Evolutionary conservation across 768 basidiomycete genomes (phyloP), one percentile per base, ranked within the genome.

Genomic region (Mycena rebaudengoi): DNA sequence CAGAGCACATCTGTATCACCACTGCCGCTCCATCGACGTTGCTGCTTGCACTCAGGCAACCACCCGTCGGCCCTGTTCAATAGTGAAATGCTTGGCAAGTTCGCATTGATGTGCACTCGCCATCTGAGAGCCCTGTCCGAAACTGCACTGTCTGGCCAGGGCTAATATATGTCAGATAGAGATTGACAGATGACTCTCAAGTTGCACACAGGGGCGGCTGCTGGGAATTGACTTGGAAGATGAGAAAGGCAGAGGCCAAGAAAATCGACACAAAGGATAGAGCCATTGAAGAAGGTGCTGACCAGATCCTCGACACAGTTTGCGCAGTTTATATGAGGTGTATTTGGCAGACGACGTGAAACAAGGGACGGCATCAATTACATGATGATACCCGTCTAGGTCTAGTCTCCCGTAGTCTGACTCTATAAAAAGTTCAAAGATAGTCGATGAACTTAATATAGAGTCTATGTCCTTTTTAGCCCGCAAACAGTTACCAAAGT

Each of bases 71-170:
- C 35, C 58, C 58, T 49, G 49, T 49, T 51, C 28, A 51, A 52
- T 53, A 35, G 26, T 45, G 49, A 52, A 52, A 35, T 52, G 32
- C 43, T 33, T 57, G 33, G 44, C 44, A 48, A 48, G 5, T 51
- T 32, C 30, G 30, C 48, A 30, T 51, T 60, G 58, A 44, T 61
- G 39, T 25, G 20, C 37, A 53, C 51, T 39, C 21, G 40, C 37
- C 61, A 49, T 52, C 61, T 7, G 52, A 52, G 52, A 62, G 61
- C 33, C 51, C 53, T 37, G 53, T 62, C 52, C 52, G 30, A 53
- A 62, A 62, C 35, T 54, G 61, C 33, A 62, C 61, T 14, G 61
- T 55, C 43, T 62, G 32, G 30, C 61, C 61, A 40, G 61, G 52
- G 37, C 61, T 62, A 37, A 57, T 37, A 29, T 46, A 48, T 44